phyloP scores from a whole-genome alignment of 768 basidiomycete species.

The Mycena vitilis region DNA sequence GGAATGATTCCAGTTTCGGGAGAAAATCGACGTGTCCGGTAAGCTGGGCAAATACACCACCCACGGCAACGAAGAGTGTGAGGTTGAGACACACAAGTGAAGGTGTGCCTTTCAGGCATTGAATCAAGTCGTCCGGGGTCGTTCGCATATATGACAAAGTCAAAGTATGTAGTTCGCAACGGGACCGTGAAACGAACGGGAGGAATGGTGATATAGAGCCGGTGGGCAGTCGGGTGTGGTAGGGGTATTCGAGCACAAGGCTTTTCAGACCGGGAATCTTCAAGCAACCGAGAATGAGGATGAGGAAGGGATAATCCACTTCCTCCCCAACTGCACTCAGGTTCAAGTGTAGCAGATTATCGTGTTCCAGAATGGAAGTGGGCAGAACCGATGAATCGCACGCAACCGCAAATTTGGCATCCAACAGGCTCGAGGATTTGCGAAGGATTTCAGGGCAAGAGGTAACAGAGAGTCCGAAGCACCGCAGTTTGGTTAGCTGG shows the following conservation, averaged over 20 bases:
- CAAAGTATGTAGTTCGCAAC: not conserved
- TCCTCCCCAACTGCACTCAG: not conserved
- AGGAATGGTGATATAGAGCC: not conserved
- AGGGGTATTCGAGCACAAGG: not conserved
- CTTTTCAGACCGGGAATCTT: constrained; percentile 1
- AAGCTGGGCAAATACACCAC: not conserved
- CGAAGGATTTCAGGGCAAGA: not conserved
- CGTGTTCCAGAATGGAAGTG: not conserved
- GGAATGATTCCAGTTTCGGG: constrained; percentile 4
- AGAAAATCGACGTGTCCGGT: not conserved
- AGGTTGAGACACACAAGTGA: constrained; percentile 6
- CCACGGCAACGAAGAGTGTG: not conserved
- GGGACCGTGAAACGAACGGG: not conserved
- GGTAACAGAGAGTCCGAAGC: not conserved
- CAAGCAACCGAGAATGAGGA: not conserved
- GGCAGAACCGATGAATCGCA: not conserved
- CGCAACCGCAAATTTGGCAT: not conserved
- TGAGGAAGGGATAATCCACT: no score
- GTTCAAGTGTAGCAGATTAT: not conserved
- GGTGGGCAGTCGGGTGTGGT: no score
- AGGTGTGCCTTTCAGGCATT: not conserved
- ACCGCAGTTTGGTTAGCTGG: not conserved
- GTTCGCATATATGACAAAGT: not conserved
- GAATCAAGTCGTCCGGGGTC: not conserved
- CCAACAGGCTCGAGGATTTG: not conserved